phyloP scores from a whole-genome alignment of 805 yeast species.

The Gaillardinia entomophila region DNA sequence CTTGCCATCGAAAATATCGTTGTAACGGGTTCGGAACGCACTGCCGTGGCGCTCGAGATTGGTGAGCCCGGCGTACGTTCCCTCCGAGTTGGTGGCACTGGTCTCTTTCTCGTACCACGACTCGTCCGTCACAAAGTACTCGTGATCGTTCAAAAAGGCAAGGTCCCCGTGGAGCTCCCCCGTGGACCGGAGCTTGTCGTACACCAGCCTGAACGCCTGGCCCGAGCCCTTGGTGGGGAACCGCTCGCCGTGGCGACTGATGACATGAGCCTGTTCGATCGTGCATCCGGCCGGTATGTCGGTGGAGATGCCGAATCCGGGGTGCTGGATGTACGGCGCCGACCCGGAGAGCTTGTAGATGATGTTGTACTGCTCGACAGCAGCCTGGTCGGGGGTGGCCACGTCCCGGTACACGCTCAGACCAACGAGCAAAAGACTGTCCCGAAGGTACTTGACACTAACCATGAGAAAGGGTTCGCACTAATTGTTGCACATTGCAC shows the following conservation, averaged over 20 bases:
- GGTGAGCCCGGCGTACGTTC: slow-evolving; percentile 48
- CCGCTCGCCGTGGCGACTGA: slow-evolving; percentile 78
- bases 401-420: slow-evolving; percentile 21
- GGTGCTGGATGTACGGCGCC: slow-evolving; percentile 49
- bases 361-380: slow-evolving; percentile 41
- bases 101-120: slow-evolving; percentile 47
- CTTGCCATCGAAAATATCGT: slow-evolving; percentile 34
- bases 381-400: slow-evolving; percentile 36
- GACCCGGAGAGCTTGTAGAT: slow-evolving; percentile 49
- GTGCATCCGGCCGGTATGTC: slow-evolving; percentile 47
- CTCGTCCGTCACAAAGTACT: slow-evolving; percentile 39
- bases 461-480: no score
- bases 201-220: slow-evolving; percentile 16
- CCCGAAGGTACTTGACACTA: slow-evolving; percentile 20
- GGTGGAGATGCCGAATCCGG: slow-evolving; percentile 49
- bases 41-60: slow-evolving; percentile 47
- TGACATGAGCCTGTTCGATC: slow-evolving; percentile 62
- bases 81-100: slow-evolving; percentile 33
- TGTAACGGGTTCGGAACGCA: slow-evolving; percentile 43
- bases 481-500: no score
- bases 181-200: slow-evolving; percentile 18
- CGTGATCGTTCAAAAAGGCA: slow-evolving; percentile 48
- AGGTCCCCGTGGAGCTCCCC: slow-evolving; percentile 42
- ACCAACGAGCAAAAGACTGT: slow-evolving; percentile 24
- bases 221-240: slow-evolving; percentile 42